These are phyloP conservation scores for Globisporangium nagaii DNA, from an alignment of 352 stramenopile genomes.

Conservation along the genomic window DNA sequence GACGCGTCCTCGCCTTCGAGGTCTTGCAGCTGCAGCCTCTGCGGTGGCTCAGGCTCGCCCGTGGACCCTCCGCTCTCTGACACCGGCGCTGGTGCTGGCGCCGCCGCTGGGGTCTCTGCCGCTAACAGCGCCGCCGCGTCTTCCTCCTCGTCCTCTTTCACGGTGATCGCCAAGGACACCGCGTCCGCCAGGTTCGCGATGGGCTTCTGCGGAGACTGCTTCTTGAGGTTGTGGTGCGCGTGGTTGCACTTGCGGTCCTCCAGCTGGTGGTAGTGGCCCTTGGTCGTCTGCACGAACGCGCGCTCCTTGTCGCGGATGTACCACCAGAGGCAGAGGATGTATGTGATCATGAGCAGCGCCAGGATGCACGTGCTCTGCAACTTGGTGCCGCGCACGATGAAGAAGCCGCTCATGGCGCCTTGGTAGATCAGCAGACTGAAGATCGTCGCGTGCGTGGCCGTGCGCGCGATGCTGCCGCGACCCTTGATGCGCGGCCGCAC, in stretches of 20 bases:
- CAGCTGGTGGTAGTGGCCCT: slow-evolving; percentile 30
- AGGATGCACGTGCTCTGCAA: slow-evolving; percentile 65
- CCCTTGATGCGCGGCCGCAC: slow-evolving; percentile 82
- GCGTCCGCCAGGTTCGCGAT: slow-evolving; percentile 8
- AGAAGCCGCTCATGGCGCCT: slow-evolving; percentile 79
- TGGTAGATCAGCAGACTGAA: slow-evolving; percentile 80
- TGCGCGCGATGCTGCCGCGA: slow-evolving; percentile 75
- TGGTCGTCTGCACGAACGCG: slow-evolving; percentile 36
- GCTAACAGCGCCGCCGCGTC: not conserved
- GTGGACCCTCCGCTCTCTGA: not conserved
- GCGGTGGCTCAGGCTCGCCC: slow-evolving; percentile 6
- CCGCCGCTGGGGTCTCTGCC: not conserved
- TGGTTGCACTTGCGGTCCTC: slow-evolving; percentile 33
- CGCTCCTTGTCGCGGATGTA: slow-evolving; percentile 86
- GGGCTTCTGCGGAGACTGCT: slow-evolving; percentile 5
- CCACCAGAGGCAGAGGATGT: slow-evolving; percentile 72
- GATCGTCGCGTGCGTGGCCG: slow-evolving; percentile 73
- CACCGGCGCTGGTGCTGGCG: not conserved
- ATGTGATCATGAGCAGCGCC: slow-evolving; percentile 77
- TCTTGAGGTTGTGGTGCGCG: slow-evolving; percentile 19
- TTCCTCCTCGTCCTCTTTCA: not conserved
- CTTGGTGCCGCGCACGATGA: slow-evolving; percentile 73
- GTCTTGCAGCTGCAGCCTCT: not conserved
- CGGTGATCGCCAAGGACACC: slow-evolving; percentile 5
- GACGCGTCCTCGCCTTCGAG: not conserved